Evolutionary conservation across 805 yeast genomes (phyloP).

Genomic region (Torulaspora maleeae): DNA sequence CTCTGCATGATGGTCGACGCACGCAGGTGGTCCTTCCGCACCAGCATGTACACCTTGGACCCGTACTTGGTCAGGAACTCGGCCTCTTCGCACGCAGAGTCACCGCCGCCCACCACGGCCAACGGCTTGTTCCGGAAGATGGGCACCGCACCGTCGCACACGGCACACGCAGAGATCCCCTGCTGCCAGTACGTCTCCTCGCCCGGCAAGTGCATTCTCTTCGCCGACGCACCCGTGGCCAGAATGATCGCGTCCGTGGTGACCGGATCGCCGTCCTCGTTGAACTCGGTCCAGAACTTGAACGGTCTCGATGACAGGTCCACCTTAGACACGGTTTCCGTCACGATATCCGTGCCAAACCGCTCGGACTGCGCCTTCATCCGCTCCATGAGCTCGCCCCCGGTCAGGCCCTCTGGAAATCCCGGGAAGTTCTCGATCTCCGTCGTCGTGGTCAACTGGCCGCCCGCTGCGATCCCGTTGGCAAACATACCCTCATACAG

Average conservation of each 20-base stretch:
- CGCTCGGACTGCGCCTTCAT: constrained; percentile 85
- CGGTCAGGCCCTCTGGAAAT: constrained; percentile 88
- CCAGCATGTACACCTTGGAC: constrained; percentile 87
- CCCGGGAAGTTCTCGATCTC: constrained; percentile 99
- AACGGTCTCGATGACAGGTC: constrained; percentile 87
- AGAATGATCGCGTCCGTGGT: constrained; percentile 89
- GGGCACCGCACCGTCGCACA: constrained; percentile 99
- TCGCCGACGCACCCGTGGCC: constrained; percentile 98
- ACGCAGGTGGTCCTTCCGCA: constrained; percentile 89
- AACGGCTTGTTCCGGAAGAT: constrained; percentile 96
- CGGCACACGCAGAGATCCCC: constrained; percentile 99
- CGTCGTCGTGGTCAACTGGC: constrained; percentile 97
- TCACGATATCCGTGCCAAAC: constrained; percentile 90
- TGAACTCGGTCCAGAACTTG: constrained; percentile 95
- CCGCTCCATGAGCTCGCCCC: constrained; percentile 83
- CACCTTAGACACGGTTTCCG: constrained; percentile 91
- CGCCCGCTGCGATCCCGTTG: constrained; percentile 98
- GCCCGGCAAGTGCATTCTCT: constrained; percentile 89
- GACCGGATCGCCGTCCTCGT: constrained; percentile 85
- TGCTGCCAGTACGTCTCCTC: constrained; percentile 98
- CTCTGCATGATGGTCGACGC: constrained; percentile 97
- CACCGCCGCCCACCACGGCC: constrained; percentile 99
- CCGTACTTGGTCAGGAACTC: constrained; percentile 95
- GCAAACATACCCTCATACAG: constrained; percentile 93
- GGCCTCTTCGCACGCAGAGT: constrained; percentile 99